These are phyloP conservation scores for Epichloe sylvatica DNA, from an alignment of 2,329 filamentous ascomycete genomes.

Conservation along the genomic window DNA sequence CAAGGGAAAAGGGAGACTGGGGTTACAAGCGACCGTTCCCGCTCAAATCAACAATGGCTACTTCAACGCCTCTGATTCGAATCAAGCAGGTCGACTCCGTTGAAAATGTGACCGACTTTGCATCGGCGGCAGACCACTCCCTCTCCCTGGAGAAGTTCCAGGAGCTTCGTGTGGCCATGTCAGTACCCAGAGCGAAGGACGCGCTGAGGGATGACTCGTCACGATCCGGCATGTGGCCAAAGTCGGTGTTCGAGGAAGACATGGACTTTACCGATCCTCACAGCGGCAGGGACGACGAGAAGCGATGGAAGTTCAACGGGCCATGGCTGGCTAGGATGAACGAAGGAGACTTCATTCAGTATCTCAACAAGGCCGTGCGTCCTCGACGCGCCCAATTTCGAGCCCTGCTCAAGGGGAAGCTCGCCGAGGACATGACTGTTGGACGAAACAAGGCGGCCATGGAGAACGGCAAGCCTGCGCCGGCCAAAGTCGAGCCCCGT, in stretches of 20 bases:
- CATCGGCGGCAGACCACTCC: conserved; percentile 67
- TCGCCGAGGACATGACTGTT: conserved; percentile 32
- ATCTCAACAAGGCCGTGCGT: conserved; percentile 39
- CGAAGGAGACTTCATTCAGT: conserved; percentile 44
- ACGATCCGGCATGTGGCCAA: conserved; percentile 16
- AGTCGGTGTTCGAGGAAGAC: conserved; percentile 46
- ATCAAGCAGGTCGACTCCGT: conserved; percentile 68
- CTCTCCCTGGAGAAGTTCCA: conserved; percentile 75
- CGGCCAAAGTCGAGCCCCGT: conserved; percentile 13
- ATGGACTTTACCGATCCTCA: conserved; percentile 37
- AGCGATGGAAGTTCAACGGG: conserved; percentile 52
- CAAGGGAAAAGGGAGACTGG: conserved; percentile 73
- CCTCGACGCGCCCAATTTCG: conserved; percentile 41
- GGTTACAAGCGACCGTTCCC: conserved; percentile 80
- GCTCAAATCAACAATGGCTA: conserved; percentile 55
- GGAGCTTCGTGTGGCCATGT: conserved; percentile 62
- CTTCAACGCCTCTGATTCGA: conserved; percentile 60
- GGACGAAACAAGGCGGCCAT: conserved; percentile 23
- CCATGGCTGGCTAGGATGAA: conserved; percentile 52
- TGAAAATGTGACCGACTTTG: conserved; percentile 82
- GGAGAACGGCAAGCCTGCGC: conserved; percentile 22
- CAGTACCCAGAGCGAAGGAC: conserved; percentile 29
- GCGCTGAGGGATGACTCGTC: conserved; percentile 5
- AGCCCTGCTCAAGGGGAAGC: conserved; percentile 33
- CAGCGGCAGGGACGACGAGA: conserved; percentile 24